These are phyloP conservation scores for Hura crepitans DNA, from an alignment of 441 rosid species.

Conservation along the genomic window DNA sequence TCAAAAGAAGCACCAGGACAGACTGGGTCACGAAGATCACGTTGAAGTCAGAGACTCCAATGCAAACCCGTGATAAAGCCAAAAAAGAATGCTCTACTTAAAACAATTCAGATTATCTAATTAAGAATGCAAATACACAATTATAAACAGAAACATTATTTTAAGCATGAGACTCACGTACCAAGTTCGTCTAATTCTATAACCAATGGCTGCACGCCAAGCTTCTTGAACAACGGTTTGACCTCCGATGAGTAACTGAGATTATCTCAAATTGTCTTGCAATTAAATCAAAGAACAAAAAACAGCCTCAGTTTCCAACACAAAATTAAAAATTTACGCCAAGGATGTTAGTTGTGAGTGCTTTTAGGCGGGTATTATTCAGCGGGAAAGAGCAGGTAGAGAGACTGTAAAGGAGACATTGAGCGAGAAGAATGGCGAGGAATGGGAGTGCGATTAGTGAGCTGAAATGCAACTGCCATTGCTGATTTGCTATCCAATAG, in stretches of 20 bases:
- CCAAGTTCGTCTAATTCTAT: conserved; percentile 89
- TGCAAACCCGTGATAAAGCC: neutral
- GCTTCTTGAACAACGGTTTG: conserved; percentile 69
- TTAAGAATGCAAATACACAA: neutral
- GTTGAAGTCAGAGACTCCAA: neutral
- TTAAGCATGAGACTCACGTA: conserved; percentile 29
- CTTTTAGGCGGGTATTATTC: neutral
- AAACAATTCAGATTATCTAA: neutral
- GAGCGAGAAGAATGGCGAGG: conserved; percentile 26
- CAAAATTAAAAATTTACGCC: neutral
- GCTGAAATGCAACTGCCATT: conserved; percentile 38
- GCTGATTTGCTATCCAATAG: neutral
- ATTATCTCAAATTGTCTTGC: neutral
- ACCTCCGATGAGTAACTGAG: conserved; percentile 83
- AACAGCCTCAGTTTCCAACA: neutral
- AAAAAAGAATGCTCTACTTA: neutral
- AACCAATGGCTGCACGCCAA: conserved; percentile 69
- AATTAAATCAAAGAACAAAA: neutral
- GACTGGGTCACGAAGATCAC: neutral
- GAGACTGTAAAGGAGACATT: conserved; percentile 9
- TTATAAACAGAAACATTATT: neutral
- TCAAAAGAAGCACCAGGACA: neutral
- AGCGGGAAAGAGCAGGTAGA: neutral
- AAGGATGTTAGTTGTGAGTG: conserved; percentile 1
- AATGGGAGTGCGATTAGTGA: conserved; percentile 20